Base-by-base conservation (phyloP, 441 rosid genomes). In the Gossypium trilobum region DNA sequence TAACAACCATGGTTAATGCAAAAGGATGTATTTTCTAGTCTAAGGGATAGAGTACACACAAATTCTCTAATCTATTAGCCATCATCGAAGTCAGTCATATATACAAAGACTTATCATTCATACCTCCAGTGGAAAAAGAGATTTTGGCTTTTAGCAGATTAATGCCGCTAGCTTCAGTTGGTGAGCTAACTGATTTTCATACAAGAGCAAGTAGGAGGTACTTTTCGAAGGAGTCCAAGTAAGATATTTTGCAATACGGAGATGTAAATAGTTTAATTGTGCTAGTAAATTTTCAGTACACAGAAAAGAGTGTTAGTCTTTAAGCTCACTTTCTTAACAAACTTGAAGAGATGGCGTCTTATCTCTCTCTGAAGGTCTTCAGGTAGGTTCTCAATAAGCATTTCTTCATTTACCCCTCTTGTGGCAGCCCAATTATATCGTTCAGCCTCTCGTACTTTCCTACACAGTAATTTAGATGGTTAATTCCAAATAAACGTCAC, bases 321-420 rank as follows among this genome's bases (percentile, higher is more conserved):
- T 42, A 51, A 70, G 58, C 77, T 86, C 70, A 89, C 98, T 70
- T 88, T 83, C 81, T 90, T 87, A 71, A 90, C 88, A 78, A 91
- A 90, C 75, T 79, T 88, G 88, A 87, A 94, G 78, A 90, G 95
- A 68, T 94, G 96, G 19, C 93, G 86, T 77, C 92, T 85, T 78
- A 93, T 89, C 29, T 91, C 96, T 81, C 91, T 88, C 68, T 87
- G 97, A 74, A 91, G 86, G 72, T 91, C 97, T 77, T 93, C 98
- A 4, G 98, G 97, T 82, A 91, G 80, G 82, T 87, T 88, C 75
- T 86, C 86, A 51, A 91, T 75, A 4, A 94, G 91, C 82, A 74
- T 46, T 51, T 83, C 97, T 77, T 91, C 97, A 42, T 90, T 87
- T 50, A 90, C 91, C 22, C 98, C 98, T 85, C 96, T 88, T 2